Base-by-base conservation (phyloP, 2,329 filamentous ascomycete genomes). In the Exophiala sp. region DNA sequence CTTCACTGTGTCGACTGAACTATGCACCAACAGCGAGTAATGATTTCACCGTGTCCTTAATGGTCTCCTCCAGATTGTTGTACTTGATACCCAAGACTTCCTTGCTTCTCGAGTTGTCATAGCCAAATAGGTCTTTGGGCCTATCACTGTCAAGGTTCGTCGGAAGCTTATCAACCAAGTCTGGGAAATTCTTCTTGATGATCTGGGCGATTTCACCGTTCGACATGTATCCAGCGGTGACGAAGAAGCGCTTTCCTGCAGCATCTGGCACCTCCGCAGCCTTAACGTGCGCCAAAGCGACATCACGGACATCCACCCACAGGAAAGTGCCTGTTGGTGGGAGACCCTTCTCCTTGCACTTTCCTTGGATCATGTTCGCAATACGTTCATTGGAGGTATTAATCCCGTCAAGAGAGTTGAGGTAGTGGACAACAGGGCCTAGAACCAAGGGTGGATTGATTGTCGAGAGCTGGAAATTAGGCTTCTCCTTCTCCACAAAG, bases 371-470 rank as follows among this genome's bases (percentile, higher is more conserved):
- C 57, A 59, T 55, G 56, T 85, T 78, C 7, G 81, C 74, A 50
- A 89, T 78, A 16, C 84, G 80, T 61, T 84, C 78, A 67, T 90
- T 91, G 11, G 85, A 88, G 1, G 86, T 88, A 71, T 91, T 91
- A 57, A 91, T 73, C 1, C 72, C 73, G n/a, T 82, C 78, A 0
- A 88, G 74, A 18, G 74, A 78, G 57, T 83, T 79, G 2, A 90
- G 75, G 60, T 84, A 83, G 61, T 86, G 79, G 46, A 84, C 78
- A 6, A 86, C 70, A 0, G 85, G 84, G 0, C 85, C 85, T 38
- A 86, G 79, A 0, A 84, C 82, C 51, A 82, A 74, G 0, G 84
- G 84, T 47, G 81, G 80, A 64, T 82, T 82, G 62, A 88, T 81
- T 5, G 81, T 82, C 9, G 78, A 73, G 29, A 88, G 65, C 39